Evolutionary conservation across 306 rosid genomes (phyloP), one percentile per base, ranked within the genome.

Genomic region (Vigna angularis): DNA sequence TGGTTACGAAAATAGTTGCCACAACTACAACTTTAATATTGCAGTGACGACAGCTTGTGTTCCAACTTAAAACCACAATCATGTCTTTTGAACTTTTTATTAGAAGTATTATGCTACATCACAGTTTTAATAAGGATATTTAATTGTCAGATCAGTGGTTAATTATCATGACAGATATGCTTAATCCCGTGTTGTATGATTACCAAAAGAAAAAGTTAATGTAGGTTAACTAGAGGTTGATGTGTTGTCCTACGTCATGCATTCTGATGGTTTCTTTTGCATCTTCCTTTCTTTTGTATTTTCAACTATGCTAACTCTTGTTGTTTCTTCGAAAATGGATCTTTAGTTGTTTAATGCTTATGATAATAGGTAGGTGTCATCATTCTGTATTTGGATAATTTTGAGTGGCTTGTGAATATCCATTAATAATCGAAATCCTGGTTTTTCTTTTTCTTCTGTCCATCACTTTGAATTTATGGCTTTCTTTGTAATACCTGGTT

Each of bases 231-330:
- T 1, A n/a, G 56, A 51, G n/a, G 22, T 51, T 51, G 56, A n/a
- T 51, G n/a, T n/a, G 10, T 51, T 51, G 56, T 7, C 22, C 22
- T 18, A 50, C 16, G 8, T n/a, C 22, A 51, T 51, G n/a, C 56
- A 51, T 51, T 51, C 11, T 51, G 56, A 51, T 51, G 22, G 56
- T 51, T 51, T 11, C 56, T 28, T 53, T 26, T 14, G 48, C 57
- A 76, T 75, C 68, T 17, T 24, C 40, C 48, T 70, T 63, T 72
- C 24, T 22, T 34, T 4, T 14, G 12, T 42, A 16, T 75, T 53
- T 2, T 42, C 47, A 9, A 42, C 47, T 9, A 9, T 40, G 10
- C 3, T 42, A 42, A 9, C 2, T 64, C 16, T 16, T 24, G 1
- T 69, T 34, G 62, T 47, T 16, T 7, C 51, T 59, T 74, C 18